Evolutionary conservation across 2,329 filamentous ascomycete species (phyloP).

Genomic region (Scolecobasidium constrictum): DNA sequence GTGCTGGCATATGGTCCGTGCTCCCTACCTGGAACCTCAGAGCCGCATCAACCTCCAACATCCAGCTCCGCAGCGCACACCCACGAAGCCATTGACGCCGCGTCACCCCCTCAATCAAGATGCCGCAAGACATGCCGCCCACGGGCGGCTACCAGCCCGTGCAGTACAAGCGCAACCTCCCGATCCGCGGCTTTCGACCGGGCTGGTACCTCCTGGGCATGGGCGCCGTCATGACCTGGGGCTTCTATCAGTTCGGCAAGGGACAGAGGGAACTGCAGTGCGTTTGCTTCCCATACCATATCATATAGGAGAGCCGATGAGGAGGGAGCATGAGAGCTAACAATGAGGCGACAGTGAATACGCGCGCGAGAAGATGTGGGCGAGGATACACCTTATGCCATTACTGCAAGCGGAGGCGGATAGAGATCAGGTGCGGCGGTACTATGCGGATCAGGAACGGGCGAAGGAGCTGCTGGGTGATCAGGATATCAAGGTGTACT

Average conservation of each 20-base stretch:
- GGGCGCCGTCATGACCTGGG: slow-evolving; percentile 72
- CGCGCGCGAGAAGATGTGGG: slow-evolving; percentile 96
- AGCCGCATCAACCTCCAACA: too few species aligned
- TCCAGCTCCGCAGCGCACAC: not conserved
- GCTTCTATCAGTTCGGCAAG: slow-evolving; percentile 75
- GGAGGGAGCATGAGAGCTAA: slow-evolving; percentile 1
- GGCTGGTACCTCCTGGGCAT: slow-evolving; percentile 66
- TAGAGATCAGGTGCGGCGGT: slow-evolving; percentile 80
- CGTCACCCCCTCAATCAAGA: slow-evolving; percentile 36
- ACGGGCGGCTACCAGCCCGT: slow-evolving; percentile 88
- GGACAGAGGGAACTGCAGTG: slow-evolving; percentile 90
- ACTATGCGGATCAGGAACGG: slow-evolving; percentile 75
- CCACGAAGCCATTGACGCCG: not conserved
- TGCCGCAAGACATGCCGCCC: slow-evolving; percentile 98
- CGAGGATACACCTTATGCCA: slow-evolving; percentile 87
- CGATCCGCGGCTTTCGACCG: slow-evolving; percentile 80
- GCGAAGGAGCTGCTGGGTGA: slow-evolving; percentile 85
- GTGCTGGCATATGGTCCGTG: too few species aligned
- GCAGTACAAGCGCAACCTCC: slow-evolving; percentile 97
- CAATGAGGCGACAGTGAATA: slow-evolving; percentile 57
- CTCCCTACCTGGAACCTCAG: too few species aligned
- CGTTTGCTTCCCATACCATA: slow-evolving; percentile 20
- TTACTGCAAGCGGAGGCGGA: slow-evolving; percentile 94
- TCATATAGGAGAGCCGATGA: not conserved
- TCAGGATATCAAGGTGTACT: slow-evolving; percentile 66